These are phyloP conservation scores for Aureobasidium subglaciale DNA, from an alignment of 2,329 filamentous ascomycete genomes.

Conservation along the genomic window DNA sequence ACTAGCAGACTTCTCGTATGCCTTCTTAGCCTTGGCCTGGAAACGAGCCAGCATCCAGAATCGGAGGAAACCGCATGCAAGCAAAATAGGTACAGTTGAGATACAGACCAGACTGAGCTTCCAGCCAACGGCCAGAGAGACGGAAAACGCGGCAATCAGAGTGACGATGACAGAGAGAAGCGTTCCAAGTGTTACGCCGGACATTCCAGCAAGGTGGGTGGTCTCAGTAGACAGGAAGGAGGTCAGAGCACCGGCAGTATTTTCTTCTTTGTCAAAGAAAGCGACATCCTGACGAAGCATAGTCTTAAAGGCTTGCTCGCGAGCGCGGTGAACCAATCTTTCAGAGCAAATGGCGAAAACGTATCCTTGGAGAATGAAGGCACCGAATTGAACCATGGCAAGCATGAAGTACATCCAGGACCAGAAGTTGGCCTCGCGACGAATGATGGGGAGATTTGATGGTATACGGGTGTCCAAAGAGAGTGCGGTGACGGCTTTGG, in stretches of 20 bases:
- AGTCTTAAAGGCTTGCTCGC: conserved; percentile 73
- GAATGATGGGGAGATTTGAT: conserved; percentile 34
- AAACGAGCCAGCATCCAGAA: conserved; percentile 79
- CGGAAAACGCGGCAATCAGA: conserved; percentile 62
- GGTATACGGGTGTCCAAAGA: conserved; percentile 46
- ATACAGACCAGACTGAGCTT: conserved; percentile 80
- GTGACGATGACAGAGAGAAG: conserved; percentile 76
- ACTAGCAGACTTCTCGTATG: conserved; percentile 73
- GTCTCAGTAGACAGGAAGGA: conserved; percentile 85
- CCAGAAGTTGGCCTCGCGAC: conserved; percentile 80
- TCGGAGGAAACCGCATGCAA: conserved; percentile 77
- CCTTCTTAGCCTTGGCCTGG: conserved; percentile 68
- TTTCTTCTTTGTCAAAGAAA: conserved; percentile 86
- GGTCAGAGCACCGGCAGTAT: conserved; percentile 80
- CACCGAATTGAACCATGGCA: conserved; percentile 63
- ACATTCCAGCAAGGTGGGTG: conserved; percentile 80
- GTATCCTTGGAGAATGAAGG: conserved; percentile 61
- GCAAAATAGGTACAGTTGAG: conserved; percentile 66
- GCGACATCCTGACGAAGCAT: conserved; percentile 89
- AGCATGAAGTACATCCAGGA: conserved; percentile 83
- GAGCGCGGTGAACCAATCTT: conserved; percentile 71
- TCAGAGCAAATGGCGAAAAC: conserved; percentile 83
- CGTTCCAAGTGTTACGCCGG: conserved; percentile 80
- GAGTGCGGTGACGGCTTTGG: conserved; percentile 74
- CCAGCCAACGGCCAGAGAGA: conserved; percentile 75